Percentiles rank a stretch among this genome's conserved stretches.
Evolutionary conservation across 495 filamentous ascomycete species (phyloP).

Genomic region (Gamarada debralockiae): DNA sequence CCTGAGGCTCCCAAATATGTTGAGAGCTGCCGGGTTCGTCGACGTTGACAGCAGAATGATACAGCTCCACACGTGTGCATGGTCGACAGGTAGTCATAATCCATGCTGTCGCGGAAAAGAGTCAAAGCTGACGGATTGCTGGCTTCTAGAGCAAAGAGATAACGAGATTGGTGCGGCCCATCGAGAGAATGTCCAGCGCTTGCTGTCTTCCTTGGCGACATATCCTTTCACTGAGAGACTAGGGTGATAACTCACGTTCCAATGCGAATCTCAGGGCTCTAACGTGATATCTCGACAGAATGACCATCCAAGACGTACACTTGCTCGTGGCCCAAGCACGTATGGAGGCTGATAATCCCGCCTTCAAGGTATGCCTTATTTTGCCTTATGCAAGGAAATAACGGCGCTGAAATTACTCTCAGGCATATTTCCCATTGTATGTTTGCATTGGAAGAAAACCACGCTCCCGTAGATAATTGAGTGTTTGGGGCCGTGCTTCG

Average conservation of each 20-base stretch:
- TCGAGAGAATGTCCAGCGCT: conserved; percentile 53
- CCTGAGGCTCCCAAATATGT: conserved; percentile 55
- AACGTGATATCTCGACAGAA: conserved; percentile 28
- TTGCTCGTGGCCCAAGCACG: conserved; percentile 63
- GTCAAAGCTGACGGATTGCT: not conserved
- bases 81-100: conserved; percentile 57
- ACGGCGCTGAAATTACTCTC: not conserved
- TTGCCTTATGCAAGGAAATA: not conserved
- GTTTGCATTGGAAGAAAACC: conserved; percentile 57
- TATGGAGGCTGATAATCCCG: conserved; percentile 59
- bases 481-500: not conserved
- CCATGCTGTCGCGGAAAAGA: not conserved
- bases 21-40: conserved; percentile 66
- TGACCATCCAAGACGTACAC: conserved; percentile 61
- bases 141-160: conserved; percentile 50
- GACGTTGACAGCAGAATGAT: conserved; percentile 71
- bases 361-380: conserved; percentile 50
- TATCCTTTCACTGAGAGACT: conserved; percentile 49
- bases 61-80: conserved; percentile 67
- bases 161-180: conserved; percentile 60
- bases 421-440: conserved; percentile 76
- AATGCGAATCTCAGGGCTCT: not conserved
- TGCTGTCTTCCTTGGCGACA: conserved; percentile 58
- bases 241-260: conserved; percentile 16
- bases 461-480: not conserved